These are phyloP conservation scores for Beauveria bassiana DNA, from an alignment of 2,329 filamentous ascomycete genomes.

Conservation along the genomic window DNA sequence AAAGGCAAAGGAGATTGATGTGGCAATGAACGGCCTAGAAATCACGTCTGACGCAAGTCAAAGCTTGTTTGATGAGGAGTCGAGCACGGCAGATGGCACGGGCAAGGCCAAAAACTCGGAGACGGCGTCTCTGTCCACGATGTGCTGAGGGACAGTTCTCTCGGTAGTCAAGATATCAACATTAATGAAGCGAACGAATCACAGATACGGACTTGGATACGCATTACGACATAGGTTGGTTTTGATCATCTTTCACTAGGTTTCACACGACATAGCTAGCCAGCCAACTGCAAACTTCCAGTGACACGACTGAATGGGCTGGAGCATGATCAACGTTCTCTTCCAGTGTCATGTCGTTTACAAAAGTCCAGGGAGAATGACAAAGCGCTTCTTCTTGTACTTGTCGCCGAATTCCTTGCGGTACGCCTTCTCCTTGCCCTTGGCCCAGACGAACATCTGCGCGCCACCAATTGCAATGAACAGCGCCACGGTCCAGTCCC, in stretches of 20 bases:
- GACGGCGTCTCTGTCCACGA: conserved; percentile 29
- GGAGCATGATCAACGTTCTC: background rate
- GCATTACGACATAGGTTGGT: background rate
- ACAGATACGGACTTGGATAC: background rate
- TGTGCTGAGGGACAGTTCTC: conserved; percentile 14
- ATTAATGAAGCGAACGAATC: background rate
- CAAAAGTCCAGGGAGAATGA: conserved; percentile 71
- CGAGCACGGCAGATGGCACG: conserved; percentile 23
- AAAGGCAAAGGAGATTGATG: conserved; percentile 13
- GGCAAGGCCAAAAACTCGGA: conserved; percentile 29
- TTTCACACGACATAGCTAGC: background rate
- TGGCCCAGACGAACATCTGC: conserved; percentile 83
- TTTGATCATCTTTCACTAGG: background rate
- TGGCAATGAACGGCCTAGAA: conserved; percentile 1
- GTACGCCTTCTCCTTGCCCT: conserved; percentile 86
- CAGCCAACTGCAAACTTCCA: background rate
- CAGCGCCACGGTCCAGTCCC: conserved; percentile 67
- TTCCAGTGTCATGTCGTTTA: conserved; percentile 31
- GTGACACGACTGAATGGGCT: background rate
- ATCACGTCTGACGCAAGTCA: conserved; percentile 28
- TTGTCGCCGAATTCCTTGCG: conserved; percentile 84
- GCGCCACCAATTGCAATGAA: conserved; percentile 66
- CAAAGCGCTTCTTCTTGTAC: conserved; percentile 91
- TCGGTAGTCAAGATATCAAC: background rate
- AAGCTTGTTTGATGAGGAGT: conserved; percentile 30